phyloP scores from a whole-genome alignment of 768 basidiomycete genomes.

The Suillus hirtellus region DNA sequence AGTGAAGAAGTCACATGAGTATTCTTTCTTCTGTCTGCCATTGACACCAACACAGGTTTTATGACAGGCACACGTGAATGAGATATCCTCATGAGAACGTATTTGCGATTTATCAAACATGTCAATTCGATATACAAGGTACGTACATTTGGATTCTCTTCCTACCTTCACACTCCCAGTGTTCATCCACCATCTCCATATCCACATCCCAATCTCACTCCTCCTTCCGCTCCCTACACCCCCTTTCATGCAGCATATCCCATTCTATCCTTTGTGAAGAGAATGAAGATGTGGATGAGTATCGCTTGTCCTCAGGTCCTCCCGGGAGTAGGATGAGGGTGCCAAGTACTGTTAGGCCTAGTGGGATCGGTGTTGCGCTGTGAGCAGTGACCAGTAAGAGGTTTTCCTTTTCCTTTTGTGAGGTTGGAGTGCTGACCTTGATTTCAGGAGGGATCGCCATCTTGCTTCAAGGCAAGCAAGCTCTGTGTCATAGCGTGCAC shows the following conservation, averaged over 20 bases:
- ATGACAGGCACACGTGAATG: slow-evolving; percentile 79
- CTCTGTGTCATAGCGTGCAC: no score
- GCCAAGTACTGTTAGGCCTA: slow-evolving; percentile 14
- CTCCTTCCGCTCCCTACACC: slow-evolving; percentile 11
- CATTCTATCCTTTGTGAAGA: slow-evolving; percentile 34
- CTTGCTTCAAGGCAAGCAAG: no score
- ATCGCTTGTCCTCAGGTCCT: slow-evolving; percentile 34
- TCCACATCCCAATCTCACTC: slow-evolving; percentile 17
- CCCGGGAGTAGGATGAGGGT: slow-evolving; percentile 43
- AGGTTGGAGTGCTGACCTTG: neutral
- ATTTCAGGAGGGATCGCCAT: neutral
- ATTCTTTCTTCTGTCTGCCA: neutral
- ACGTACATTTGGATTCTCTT: slow-evolving; percentile 11
- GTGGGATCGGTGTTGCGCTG: slow-evolving; percentile 6
- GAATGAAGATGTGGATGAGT: slow-evolving; percentile 31
- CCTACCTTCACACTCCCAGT: slow-evolving; percentile 28
- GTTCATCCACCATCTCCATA: slow-evolving; percentile 47
- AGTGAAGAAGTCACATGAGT: slow-evolving; percentile 90
- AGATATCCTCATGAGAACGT: slow-evolving; percentile 79
- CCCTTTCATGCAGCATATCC: slow-evolving; percentile 29
- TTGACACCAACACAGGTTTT: slow-evolving; percentile 58
- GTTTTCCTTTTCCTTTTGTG: neutral
- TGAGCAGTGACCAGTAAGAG: neutral
- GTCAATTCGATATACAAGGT: slow-evolving; percentile 92
- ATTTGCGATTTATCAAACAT: slow-evolving; percentile 80